phyloP scores from a whole-genome alignment of 2,329 filamentous ascomycete species.

The Aureobasidium sp. region DNA sequence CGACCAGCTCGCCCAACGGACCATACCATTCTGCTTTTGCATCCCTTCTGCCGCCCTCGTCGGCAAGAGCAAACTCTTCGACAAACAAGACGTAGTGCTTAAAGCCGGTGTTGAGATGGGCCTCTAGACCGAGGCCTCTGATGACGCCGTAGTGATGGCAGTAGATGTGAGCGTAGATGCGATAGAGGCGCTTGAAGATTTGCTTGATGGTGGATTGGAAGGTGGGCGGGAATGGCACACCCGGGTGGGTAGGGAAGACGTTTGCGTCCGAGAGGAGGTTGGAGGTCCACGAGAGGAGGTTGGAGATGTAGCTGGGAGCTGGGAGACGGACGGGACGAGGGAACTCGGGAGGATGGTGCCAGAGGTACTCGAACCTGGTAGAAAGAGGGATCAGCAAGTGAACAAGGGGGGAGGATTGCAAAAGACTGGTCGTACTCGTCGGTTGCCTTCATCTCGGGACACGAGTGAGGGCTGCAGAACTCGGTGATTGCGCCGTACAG shows the following conservation, averaged over 20 bases:
- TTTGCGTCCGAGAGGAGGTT: constrained; percentile 90
- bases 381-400: not conserved
- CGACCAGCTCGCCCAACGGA: constrained; percentile 86
- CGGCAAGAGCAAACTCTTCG: constrained; percentile 87
- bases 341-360: constrained; percentile 92
- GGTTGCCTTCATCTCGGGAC: constrained; percentile 99
- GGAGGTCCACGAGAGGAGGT: constrained; percentile 95
- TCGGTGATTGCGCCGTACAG: constrained; percentile 98
- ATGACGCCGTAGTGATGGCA: constrained; percentile 97
- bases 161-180: constrained; percentile 95
- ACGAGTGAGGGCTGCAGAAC: constrained; percentile 94
- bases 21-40: constrained; percentile 75
- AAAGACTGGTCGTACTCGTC: constrained; percentile 61
- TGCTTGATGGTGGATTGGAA: constrained; percentile 91
- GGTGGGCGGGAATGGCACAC: constrained; percentile 84
- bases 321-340: constrained; percentile 97
- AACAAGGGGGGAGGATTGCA: not conserved
- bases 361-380: constrained; percentile 87
- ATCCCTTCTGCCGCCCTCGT: constrained; percentile 45
- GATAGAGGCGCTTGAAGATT: constrained; percentile 99
- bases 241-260: constrained; percentile 64
- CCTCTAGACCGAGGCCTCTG: constrained; percentile 87
- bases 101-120: constrained; percentile 97
- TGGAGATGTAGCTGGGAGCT: constrained; percentile 93
- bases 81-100: constrained; percentile 99